These are phyloP conservation scores for Pterocarpus santalinus DNA, from an alignment of 306 rosid species.

Conservation along the genomic window DNA sequence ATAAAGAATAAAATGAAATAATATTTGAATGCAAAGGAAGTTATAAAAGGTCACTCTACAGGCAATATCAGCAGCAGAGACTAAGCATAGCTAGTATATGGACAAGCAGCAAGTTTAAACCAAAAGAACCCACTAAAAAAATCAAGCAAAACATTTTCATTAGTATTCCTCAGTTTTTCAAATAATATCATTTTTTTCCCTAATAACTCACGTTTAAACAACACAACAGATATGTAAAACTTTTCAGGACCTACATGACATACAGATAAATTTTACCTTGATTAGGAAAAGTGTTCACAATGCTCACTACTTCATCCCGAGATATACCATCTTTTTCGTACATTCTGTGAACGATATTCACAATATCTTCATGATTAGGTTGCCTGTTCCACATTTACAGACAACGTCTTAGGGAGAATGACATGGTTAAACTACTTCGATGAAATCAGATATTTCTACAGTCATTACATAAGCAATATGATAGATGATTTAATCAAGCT, in stretches of 20 bases:
- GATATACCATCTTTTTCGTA: conserved; percentile 91
- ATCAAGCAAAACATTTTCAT: conserved; percentile 15
- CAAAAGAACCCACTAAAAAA: conserved; percentile 11
- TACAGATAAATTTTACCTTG: conserved; percentile 69
- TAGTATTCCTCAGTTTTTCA: not conserved
- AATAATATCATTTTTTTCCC: conserved; percentile 1
- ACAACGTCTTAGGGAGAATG: conserved; percentile 47
- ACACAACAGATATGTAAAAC: conserved; percentile 21
- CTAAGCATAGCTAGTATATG: not conserved
- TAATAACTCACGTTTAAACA: conserved; percentile 12
- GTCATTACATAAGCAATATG: conserved; percentile 27
- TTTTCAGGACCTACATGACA: conserved; percentile 17
- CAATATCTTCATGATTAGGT: conserved; percentile 86
- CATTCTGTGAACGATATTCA: conserved; percentile 87
- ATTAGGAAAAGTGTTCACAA: conserved; percentile 83
- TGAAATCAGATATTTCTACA: conserved; percentile 30
- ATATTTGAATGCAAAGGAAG: conserved; percentile 19
- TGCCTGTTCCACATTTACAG: conserved; percentile 79
- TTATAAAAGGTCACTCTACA: conserved; percentile 11
- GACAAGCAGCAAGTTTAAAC: conserved; percentile 26
- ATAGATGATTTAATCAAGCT: conserved; percentile 28
- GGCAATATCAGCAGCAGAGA: conserved; percentile 14
- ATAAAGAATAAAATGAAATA: conserved; percentile 28
- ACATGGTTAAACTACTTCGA: conserved; percentile 34
- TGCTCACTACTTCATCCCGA: conserved; percentile 66